Base-by-base conservation (phyloP, 306 rosid species). In the Heteromeles arbutifolia region DNA sequence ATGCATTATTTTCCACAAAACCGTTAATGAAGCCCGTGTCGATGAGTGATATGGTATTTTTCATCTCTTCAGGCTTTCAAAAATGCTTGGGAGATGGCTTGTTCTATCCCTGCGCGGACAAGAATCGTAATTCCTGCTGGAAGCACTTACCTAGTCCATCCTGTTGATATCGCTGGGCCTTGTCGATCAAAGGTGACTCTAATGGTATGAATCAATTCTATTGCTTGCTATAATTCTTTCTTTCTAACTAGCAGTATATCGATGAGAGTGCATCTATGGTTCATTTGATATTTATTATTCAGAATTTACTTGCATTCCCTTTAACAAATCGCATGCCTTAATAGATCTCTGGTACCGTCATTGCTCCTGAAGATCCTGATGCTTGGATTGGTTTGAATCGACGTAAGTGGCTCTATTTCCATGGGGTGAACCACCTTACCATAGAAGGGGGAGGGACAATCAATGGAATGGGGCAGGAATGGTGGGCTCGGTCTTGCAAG, bases 401-500 rank as follows among this genome's bases (percentile, higher is more conserved):
- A 25, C 85, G 90, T 3, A 94, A 88, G 84, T 91, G 97, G 95
- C 80, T 94, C 70, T 90, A 89, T 82, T 81, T 94, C 70, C 86
- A 84, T 25, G 82, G 86, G 74, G 86, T 94, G 82, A 90, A 86
- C 76, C 90, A 88, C 80, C 91, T 94, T 48, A 84, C 93, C 26
- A 8, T 94, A 21, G 87, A 87, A 44, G 98, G 98, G n/a, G 91
- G 91, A 50, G 98, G 98, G 59, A 82, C 59, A 26, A 77, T 92
- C 70, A 73, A 94, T 63, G 98, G 98, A 73, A 92, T 81, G 96
- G 98, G 98, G 50, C 88, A 86, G 4, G 83, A 88, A 79, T 94
- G 98, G 98, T 94, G 98, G 98, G 80, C 88, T 59, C 90, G 78
- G 29, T 94, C 98, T 75, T 94, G 97, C 93, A 94, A 94, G 82